phyloP scores from a whole-genome alignment of 805 yeast genomes.

The Vanderwaltozyma yarrowii region DNA sequence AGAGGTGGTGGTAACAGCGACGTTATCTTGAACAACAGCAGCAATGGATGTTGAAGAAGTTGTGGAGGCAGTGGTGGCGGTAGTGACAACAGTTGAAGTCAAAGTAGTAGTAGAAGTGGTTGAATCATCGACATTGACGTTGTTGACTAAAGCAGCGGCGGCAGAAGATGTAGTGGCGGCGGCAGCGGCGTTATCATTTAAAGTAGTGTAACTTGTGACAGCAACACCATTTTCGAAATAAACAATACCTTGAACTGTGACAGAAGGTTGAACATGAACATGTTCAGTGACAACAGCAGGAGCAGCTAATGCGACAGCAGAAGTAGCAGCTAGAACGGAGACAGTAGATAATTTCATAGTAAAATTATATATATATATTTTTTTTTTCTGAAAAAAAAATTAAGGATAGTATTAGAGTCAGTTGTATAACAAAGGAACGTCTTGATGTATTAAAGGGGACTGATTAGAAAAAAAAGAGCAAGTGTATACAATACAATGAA shows the following conservation, averaged over 20 bases:
- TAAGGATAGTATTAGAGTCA: not conserved
- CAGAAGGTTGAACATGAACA: conserved; percentile 18
- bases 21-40: not conserved
- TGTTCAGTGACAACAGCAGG: conserved; percentile 24
- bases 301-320: conserved; percentile 14
- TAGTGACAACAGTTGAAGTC: conserved; percentile 2
- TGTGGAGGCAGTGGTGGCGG: not conserved
- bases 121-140: not conserved
- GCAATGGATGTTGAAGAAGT: conserved; percentile 2
- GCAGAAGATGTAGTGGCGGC: conserved; percentile 7
- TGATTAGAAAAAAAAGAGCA: too few relatives aligned
- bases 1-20: conserved; percentile 6
- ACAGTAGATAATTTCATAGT: conserved; percentile 19
- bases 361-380: not conserved
- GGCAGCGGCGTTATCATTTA: conserved; percentile 8
- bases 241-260: conserved; percentile 21
- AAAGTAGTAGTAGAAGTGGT: conserved; percentile 4
- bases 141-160: conserved; percentile 4
- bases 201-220: conserved; percentile 16
- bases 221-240: conserved; percentile 20
- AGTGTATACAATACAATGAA: too few relatives aligned
- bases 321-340: conserved; percentile 10
- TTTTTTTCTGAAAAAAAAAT: not conserved
- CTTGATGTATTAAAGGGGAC: not conserved
- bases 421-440: not conserved